Evolutionary conservation across 2,329 filamentous ascomycete genomes (phyloP), one percentile per base, ranked within the genome.

Genomic region (Cladobotryum mycophilum): DNA sequence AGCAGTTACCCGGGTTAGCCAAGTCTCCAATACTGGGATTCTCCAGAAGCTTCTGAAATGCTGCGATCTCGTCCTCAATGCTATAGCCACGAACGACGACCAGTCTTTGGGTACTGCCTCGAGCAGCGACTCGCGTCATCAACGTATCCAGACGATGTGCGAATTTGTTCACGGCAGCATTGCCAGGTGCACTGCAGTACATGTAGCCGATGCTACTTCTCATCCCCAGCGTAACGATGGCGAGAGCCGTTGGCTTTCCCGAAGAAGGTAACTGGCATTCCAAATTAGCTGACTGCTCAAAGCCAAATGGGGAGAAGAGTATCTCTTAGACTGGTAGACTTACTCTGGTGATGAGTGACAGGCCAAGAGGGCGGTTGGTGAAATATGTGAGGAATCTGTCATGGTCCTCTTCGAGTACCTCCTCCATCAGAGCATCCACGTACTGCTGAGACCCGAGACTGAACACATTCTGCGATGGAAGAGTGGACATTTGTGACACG

Each of bases 301-400:
- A 30, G 8, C 4, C 25, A 30, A 30, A 7, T 11, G 8, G 25
- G 25, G 25, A 30, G 9, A 8, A 8, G 9, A 6, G 25, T 25
- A 30, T 30, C 8, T 30, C 6, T 6, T 6, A 30, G 8, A 2
- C 3, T 30, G 20, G 8, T 30, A 30, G 9, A 30, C 25, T 30
- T 30, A 30, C 25, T 30, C 25, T 30, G 9, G 25, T 30, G 25
- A 30, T 7, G 9, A 30, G 25, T 7, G 25, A 30, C 2, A 30
- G 25, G 6, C 25, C 25, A 30, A 30, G 25, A 7, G 25, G 25
- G 34, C 47, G 35, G 0, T 45, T 33, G 5, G 49, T 53, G 4
- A 59, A 30, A 4, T 61, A 60, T 4, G 11, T 5, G 4, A n/a
- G 35, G 14, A 61, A 57, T 0, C 56, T 51, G 2, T 6, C 13